Evolutionary conservation across 1,284 basidiomycete species (phyloP).

Genomic region (Sanguinoderma infundibulare): DNA sequence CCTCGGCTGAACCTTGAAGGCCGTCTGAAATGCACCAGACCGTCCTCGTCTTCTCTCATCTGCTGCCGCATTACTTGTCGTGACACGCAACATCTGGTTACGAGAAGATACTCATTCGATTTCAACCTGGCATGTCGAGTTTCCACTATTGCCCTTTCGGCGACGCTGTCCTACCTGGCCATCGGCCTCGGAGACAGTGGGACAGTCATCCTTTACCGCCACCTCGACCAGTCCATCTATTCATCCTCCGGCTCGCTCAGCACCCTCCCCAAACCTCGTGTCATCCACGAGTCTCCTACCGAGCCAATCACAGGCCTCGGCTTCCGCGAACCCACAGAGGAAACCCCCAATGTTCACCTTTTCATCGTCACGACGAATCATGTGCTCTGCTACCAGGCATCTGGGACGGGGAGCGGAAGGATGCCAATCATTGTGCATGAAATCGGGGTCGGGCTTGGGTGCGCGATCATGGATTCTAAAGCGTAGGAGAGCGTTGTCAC

Average conservation of each 20-base stretch:
- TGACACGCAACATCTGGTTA: no score
- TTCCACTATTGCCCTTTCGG: conserved; percentile 81
- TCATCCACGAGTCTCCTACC: conserved; percentile 76
- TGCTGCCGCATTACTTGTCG: no score
- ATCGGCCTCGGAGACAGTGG: conserved; percentile 94
- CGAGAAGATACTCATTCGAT: no score
- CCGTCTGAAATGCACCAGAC: no score
- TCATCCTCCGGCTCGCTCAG: conserved; percentile 64
- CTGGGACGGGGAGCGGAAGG: conserved; percentile 76
- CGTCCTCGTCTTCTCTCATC: no score
- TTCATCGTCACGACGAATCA: conserved; percentile 90
- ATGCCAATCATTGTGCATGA: conserved; percentile 81
- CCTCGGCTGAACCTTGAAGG: no score
- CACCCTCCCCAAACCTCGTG: conserved; percentile 79
- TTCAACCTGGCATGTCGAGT: conserved; percentile 51
- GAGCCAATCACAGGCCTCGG: conserved; percentile 94
- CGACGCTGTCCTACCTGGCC: conserved; percentile 84
- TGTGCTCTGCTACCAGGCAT: conserved; percentile 78
- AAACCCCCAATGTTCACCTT: conserved; percentile 61
- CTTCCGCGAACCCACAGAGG: conserved; percentile 72
- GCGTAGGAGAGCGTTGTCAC: conserved; percentile 83
- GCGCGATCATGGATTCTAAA: conserved; percentile 80
- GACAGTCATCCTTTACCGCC: conserved; percentile 90
- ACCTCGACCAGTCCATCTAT: conserved; percentile 87
- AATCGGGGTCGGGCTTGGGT: conserved; percentile 83